Base-by-base conservation (phyloP, 441 rosid species). In the Cnidoscolus chayamansa region DNA sequence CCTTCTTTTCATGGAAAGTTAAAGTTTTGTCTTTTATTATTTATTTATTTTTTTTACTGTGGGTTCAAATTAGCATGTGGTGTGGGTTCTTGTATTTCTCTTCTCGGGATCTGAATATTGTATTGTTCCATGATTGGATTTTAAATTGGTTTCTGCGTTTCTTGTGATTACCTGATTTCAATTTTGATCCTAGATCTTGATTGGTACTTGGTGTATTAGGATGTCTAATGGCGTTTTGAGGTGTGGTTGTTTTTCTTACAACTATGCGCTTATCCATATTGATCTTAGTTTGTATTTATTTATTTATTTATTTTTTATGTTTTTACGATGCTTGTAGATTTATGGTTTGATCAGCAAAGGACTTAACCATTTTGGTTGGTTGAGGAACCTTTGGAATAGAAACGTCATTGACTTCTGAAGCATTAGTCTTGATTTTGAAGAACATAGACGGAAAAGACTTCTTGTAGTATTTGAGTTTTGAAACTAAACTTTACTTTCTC, bases 101-200 rank as follows among this genome's bases (percentile, higher is more conserved):
- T n/a, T 37, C 25, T 25, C 25, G 25, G 25, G 74, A 73, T 74
- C 54, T 67, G 31, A 32, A 20, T 19, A 10, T 43, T 73, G 4
- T 35, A 25, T 53, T 61, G 11, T n/a, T 13, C 50, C n/a, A 65
- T 53, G n/a, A 55, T 65, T 67, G 43, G 19, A 7, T 73, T 49
- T 70, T 17, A 65, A 57, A 57, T 63, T 58, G 57, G 25, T 64
- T 31, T 56, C 13, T 31, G 48, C 45, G 71, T 66, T 48, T 78
- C 37, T 17, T 57, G 25, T 74, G 16, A 37, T 53, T 43, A 1
- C 61, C 56, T 63, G 61, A 69, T 70, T 25, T 35, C 20, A 40
- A 40, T 37, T 40, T 43, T 74, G 30, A 13, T 63, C 15, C 13
- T 58, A 30, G 74, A 73, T 78, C 74, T 69, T 68, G 71, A 48